These are phyloP conservation scores for Monosporascus sp. DNA, from an alignment of 2,329 filamentous ascomycete species.

Conservation along the genomic window DNA sequence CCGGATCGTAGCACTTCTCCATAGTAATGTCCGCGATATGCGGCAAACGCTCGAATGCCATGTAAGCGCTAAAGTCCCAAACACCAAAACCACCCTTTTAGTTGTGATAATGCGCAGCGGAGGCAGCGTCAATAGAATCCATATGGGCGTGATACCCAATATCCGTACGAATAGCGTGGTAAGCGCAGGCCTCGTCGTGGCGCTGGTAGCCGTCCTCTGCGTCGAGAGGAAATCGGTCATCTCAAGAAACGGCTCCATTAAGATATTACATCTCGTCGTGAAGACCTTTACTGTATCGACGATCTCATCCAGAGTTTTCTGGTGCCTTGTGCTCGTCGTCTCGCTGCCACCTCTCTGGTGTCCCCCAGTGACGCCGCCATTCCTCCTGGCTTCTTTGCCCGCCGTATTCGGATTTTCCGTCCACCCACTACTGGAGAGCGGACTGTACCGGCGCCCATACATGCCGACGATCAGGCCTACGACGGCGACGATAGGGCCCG, in stretches of 20 bases:
- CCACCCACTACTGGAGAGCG: slow-evolving; percentile 80
- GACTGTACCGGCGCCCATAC: slow-evolving; percentile 86
- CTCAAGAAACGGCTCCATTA: slow-evolving; percentile 81
- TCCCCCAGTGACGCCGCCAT: slow-evolving; percentile 25
- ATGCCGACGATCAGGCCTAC: slow-evolving; percentile 78
- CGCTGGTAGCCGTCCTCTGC: slow-evolving; percentile 82
- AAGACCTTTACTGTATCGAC: slow-evolving; percentile 89
- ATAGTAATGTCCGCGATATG: slow-evolving; percentile 80
- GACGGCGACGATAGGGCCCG: slow-evolving; percentile 79
- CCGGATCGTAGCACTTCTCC: slow-evolving; percentile 76
- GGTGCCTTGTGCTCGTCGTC: slow-evolving; percentile 63
- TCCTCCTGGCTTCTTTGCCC: slow-evolving; percentile 21
- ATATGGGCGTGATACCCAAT: slow-evolving; percentile 79
- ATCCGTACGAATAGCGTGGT: slow-evolving; percentile 88
- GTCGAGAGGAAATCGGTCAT: slow-evolving; percentile 92
- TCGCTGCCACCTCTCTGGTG: slow-evolving; percentile 50
- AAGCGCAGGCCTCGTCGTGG: slow-evolving; percentile 83
- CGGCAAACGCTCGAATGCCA: slow-evolving; percentile 88
- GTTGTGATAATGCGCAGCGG: slow-evolving; percentile 83
- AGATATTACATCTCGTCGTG: slow-evolving; percentile 83
- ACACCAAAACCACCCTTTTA: slow-evolving; percentile 72
- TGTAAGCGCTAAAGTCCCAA: slow-evolving; percentile 81
- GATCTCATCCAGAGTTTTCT: slow-evolving; percentile 96
- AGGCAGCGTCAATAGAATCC: slow-evolving; percentile 76
- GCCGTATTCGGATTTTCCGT: slow-evolving; percentile 33